Evolutionary conservation across 352 stramenopile species (phyloP), one percentile per base, ranked within the genome.

Genomic region (Phytopythium litorale): DNA sequence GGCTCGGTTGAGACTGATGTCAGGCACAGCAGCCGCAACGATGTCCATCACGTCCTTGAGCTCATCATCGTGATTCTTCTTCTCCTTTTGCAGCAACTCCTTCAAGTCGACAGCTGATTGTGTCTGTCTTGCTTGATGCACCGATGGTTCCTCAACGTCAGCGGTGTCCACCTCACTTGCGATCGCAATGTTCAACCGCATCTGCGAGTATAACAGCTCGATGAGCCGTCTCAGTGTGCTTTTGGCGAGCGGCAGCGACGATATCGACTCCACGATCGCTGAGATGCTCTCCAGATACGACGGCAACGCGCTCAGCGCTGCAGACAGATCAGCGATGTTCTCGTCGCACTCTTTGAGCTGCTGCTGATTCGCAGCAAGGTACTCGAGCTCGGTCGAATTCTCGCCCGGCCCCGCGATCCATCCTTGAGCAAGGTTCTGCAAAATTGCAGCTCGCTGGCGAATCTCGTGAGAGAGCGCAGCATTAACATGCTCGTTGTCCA

Each of bases 401-500:
- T 56, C 54, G 49, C 51, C 38, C 30, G 76, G 33, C 46, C 57
- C 70, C 19, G 68, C 58, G 49, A 68, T 43, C 46, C 78, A 73
- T 11, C 71, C 75, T 37, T 25, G 64, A 32, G 72, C 72, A 23
- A 91, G 84, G 6, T 70, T 70, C 38, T 84, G 63, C n/a, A 89
- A 57, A 16, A 89, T 67, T 8, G 68, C 57, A 38, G 79, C 61
- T 66, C 81, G 71, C 56, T 80, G 65, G 12, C 83, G 79, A 35
- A 91, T 58, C 42, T 80, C 72, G 56, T 79, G 77, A 5, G 69
- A 70, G 21, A 89, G 71, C 2, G 68, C 75, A 56, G 77, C 65
- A 30, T 86, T 68, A 5, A 91, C 57, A 54, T 78, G 72, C 74
- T 92, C 83, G 48, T 78, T 76, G 48, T 82, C 70, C 33, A 89